Conservation (phyloP, 2,329 filamentous ascomycete genomes). For the Trematosphaeria pertusa region DNA sequence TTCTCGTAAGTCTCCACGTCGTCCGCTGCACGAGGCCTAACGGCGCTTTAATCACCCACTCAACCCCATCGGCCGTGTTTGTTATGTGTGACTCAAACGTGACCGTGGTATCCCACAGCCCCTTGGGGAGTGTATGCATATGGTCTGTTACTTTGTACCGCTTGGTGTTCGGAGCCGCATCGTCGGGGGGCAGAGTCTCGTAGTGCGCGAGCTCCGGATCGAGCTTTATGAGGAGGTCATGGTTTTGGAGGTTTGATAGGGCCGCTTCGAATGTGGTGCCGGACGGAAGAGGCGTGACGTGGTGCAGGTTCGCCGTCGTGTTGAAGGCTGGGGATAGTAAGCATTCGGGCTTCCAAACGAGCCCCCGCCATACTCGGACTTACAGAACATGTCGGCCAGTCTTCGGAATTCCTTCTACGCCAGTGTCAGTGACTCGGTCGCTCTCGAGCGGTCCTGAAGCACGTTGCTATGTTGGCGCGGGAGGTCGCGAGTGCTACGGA, state of each 20-base stretch:
- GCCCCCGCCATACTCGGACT: neutral
- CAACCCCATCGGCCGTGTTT: conserved; percentile 39
- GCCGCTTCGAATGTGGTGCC: conserved; percentile 28
- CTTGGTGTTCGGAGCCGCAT: conserved; percentile 33
- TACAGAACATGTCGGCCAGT: conserved; percentile 38
- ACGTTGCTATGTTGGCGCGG: too few relatives aligned
- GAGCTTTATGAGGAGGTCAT: conserved; percentile 45
- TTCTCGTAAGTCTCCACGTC: conserved; percentile 37
- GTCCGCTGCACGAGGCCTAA: conserved; percentile 42
- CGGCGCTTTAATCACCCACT: conserved; percentile 46
- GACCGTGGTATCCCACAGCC: conserved; percentile 46
- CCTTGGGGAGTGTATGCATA: conserved; percentile 45
- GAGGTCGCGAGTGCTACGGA: neutral
- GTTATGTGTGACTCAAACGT: conserved; percentile 44
- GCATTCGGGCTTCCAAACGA: neutral
- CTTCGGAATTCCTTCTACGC: too few relatives aligned
- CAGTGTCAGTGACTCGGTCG: too few relatives aligned
- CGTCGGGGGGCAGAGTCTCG: conserved; percentile 30
- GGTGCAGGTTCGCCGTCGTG: conserved; percentile 41
- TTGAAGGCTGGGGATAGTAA: conserved; percentile 33
- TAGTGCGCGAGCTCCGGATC: conserved; percentile 46
- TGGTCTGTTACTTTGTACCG: conserved; percentile 47
- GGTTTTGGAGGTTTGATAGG: conserved; percentile 39
- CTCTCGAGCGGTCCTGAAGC: too few relatives aligned
- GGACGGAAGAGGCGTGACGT: conserved; percentile 41